Evolutionary conservation across 2,329 filamentous ascomycete genomes (phyloP).

Genomic region (Ascochyta fabae): DNA sequence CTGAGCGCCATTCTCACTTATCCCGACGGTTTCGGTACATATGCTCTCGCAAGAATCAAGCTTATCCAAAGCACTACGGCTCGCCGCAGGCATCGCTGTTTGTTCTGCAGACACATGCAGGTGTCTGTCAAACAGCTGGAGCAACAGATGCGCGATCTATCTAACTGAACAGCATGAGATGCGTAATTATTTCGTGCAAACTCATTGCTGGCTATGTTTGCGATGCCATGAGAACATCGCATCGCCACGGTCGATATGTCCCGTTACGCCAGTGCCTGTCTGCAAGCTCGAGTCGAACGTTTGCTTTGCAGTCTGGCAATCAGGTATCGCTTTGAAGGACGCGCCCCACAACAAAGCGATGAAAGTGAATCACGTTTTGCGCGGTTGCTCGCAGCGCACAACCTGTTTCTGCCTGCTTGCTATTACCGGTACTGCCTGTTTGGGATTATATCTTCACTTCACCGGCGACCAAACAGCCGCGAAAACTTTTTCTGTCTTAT

Average conservation of each 20-base stretch:
- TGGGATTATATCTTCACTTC: constrained; percentile 5
- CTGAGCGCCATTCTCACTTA: neutral
- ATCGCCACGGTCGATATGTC: too few relatives aligned
- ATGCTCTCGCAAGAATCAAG: too few relatives aligned
- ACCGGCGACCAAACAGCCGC: neutral
- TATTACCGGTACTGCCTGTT: neutral
- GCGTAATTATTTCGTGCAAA: too few relatives aligned
- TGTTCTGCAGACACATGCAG: too few relatives aligned
- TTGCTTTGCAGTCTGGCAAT: neutral
- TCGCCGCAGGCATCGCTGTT: too few relatives aligned
- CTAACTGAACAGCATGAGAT: too few relatives aligned
- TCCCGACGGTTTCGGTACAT: neutral
- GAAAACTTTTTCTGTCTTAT: neutral
- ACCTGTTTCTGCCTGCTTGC: neutral
- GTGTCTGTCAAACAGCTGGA: too few relatives aligned
- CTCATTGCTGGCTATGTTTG: too few relatives aligned
- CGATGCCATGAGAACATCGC: too few relatives aligned
- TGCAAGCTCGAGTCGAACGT: neutral
- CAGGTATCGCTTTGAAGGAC: neutral
- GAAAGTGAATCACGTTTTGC: neutral
- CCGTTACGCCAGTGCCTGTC: too few relatives aligned
- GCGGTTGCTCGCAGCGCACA: neutral
- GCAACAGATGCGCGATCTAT: too few relatives aligned
- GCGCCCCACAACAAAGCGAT: neutral
- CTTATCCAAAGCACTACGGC: too few relatives aligned